phyloP scores from a whole-genome alignment of 1,284 basidiomycete species.

The Ceratobasidium sp. region DNA sequence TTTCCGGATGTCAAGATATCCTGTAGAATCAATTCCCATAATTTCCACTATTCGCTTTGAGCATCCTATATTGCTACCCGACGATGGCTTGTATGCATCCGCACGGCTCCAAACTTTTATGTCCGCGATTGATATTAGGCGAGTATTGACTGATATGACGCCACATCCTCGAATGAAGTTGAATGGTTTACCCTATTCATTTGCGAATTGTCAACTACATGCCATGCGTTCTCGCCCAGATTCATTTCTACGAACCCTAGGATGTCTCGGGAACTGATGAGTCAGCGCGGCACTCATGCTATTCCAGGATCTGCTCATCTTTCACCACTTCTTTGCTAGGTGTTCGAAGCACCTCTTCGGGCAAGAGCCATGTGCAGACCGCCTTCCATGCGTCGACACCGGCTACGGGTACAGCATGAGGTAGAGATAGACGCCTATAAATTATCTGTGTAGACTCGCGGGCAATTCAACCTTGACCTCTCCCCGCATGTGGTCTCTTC shows the following conservation, averaged over 20 bases:
- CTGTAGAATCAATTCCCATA: background rate
- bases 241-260: too few relatives aligned
- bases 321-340: background rate
- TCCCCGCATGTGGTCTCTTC: slow-evolving; percentile 23
- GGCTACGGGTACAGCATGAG: background rate
- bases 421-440: background rate
- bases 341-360: background rate
- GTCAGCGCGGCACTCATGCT: background rate
- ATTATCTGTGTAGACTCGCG: background rate
- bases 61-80: background rate
- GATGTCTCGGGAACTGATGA: background rate
- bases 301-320: background rate
- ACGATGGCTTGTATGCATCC: background rate
- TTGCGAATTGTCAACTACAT: background rate
- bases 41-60: background rate
- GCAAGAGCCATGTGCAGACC: background rate
- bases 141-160: too few relatives aligned
- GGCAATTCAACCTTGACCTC: background rate
- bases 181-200: background rate
- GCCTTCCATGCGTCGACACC: background rate
- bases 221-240: background rate
- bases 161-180: too few relatives aligned
- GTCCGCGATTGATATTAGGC: too few relatives aligned
- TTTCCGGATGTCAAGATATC: background rate
- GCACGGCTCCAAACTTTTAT: background rate